Base-by-base conservation (phyloP, 2,329 filamentous ascomycete genomes). In the Aureobasidium lini region DNA sequence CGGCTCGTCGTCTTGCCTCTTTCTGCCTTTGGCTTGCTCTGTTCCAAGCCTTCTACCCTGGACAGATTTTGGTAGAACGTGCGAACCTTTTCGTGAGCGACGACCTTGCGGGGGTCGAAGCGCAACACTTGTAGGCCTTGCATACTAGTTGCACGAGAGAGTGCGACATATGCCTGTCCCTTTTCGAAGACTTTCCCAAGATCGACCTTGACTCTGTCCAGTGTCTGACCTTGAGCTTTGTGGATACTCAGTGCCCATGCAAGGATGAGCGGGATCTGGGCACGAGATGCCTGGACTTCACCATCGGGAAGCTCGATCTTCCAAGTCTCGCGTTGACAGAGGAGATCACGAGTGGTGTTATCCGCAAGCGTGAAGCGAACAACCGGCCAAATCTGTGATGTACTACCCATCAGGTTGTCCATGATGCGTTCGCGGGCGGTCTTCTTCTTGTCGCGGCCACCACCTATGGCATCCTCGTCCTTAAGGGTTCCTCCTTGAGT, bases 221-320 rank as follows among this genome's bases (percentile, higher is more conserved):
- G 77, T 1, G 93, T 97, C 72, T 97, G 93, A 1, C 93, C 93
- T 71, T 97, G 93, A 0, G 94, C 94, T 75, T 99, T 99, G 78
- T 99, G 94, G 61, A 99, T 99, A 1, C 91, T 96, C 18, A 99
- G 76, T 1, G 94, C 94, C 94, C 94, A 99, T 0, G 94, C 94
- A 32, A 99, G 80, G 63, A 99, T 97, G 53, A 99, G 80, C 0
- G 94, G 94, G 5, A 84, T 73, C 61, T 84, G 81, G 47, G 81
- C 82, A 40, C 94, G 88, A 62, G 90, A 89, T 1, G 94, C 94
- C 72, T 96, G 91, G 0, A 97, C 81, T 71, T 97, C 92, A 48
- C 94, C 94, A 59, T 89, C 96, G 1, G 94, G 94, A n/a, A 95
- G 81, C 70, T 99, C 95, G 29, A 96, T 89, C 72, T 96, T 99